Evolutionary conservation across 73 alveolate genomes (phyloP).

Genomic region (Uronychia binucleata): DNA sequence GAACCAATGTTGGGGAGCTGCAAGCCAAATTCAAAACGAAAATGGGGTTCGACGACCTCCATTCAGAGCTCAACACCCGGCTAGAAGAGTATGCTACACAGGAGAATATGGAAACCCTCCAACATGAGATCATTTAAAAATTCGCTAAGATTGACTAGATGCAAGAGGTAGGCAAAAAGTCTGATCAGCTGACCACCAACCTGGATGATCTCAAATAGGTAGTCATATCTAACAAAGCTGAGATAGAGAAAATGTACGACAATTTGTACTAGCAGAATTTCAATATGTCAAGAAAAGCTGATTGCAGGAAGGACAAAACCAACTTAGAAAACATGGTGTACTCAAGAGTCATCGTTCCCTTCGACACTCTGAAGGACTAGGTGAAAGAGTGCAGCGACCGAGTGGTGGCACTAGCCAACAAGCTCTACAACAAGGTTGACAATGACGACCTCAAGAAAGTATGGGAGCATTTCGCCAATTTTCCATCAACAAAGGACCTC

Average conservation of each 20-base stretch:
- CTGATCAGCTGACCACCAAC: neutral
- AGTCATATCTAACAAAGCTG: neutral
- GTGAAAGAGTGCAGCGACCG: neutral
- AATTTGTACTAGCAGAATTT: neutral
- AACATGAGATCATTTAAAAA: neutral
- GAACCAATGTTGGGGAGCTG: neutral
- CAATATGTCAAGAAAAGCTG: neutral
- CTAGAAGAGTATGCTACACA: neutral
- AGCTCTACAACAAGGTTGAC: neutral
- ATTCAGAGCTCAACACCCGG: neutral
- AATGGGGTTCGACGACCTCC: neutral
- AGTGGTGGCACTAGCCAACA: neutral
- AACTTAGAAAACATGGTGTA: neutral
- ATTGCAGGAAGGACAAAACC: neutral
- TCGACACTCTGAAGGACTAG: neutral
- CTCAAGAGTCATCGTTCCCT: neutral
- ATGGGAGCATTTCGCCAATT: neutral
- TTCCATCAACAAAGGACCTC: neutral
- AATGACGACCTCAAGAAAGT: neutral
- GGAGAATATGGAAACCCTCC: neutral
- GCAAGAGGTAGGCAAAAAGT: neutral
- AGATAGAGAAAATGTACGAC: neutral
- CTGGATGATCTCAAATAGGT: neutral
- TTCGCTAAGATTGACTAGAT: neutral
- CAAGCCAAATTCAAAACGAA: neutral